Evolutionary conservation across 2,329 filamentous ascomycete genomes (phyloP).

Genomic region (Penicillium freii): DNA sequence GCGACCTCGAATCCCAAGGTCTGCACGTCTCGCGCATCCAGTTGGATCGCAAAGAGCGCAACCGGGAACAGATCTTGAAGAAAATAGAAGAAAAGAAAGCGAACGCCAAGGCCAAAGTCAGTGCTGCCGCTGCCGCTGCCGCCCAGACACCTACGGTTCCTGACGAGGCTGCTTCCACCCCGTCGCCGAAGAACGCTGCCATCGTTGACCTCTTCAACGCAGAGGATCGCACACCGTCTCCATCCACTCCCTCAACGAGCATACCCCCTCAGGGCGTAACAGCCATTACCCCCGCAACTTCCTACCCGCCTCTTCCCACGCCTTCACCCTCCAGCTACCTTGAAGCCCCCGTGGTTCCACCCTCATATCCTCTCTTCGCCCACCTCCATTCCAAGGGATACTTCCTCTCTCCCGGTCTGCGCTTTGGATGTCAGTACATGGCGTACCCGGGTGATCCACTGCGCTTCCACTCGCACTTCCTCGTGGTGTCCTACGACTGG

Average conservation of each 20-base stretch:
- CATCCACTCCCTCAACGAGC: conserved; percentile 18
- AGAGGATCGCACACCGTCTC: conserved; percentile 4
- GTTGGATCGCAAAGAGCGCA: conserved; percentile 49
- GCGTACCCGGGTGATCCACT: conserved; percentile 94
- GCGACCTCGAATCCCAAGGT: conserved; percentile 55
- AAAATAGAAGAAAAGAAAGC: conserved; percentile 46
- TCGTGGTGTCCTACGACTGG: conserved; percentile 82
- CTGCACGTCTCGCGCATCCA: conserved; percentile 49
- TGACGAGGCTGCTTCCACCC: conserved; percentile 6
- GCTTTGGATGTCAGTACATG: conserved; percentile 91
- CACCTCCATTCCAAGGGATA: conserved; percentile 77
- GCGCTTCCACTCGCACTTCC: conserved; percentile 92
- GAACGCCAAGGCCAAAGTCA: conserved; percentile 23
- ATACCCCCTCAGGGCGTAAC: conserved; percentile 23
- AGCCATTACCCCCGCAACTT: conserved; percentile 52
- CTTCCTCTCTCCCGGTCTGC: conserved; percentile 85
- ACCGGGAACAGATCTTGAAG: conserved; percentile 51
- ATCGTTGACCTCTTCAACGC: conserved; percentile 28
- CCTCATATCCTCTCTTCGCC: conserved; percentile 72
- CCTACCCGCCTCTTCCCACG: conserved; percentile 45
- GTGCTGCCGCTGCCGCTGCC: conserved; percentile 8
- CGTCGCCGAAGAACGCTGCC: conserved; percentile 7
- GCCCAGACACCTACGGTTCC: conserved; percentile 3
- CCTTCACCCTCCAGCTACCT: conserved; percentile 28
- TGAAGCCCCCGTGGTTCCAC: conserved; percentile 38